Percentiles rank a stretch among this genome's conserved stretches.
These are phyloP conservation scores for Bocquillonia castaneifolia DNA, from an alignment of 441 rosid species.

Conservation along the genomic window DNA sequence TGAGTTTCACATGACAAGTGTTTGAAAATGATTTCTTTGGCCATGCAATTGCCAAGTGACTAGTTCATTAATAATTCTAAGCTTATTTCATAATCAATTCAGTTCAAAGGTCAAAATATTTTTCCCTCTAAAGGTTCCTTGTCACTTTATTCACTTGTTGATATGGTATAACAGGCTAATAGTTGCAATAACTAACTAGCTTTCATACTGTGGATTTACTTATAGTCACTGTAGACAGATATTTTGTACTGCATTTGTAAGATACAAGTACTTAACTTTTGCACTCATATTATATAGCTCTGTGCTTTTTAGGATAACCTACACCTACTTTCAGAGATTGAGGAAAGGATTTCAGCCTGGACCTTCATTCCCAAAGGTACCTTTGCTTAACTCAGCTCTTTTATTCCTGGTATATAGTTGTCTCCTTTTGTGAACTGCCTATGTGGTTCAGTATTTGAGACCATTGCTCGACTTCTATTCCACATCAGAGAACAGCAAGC, in stretches of 20 bases:
- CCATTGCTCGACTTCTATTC: constrained; percentile 9
- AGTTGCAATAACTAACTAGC: not conserved
- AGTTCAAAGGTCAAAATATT: not conserved
- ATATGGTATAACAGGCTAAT: constrained; percentile 1
- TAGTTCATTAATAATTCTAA: not conserved
- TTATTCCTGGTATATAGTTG: not conserved
- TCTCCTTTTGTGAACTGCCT: constrained; percentile 3
- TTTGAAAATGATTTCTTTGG: not conserved
- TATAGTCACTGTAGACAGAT: not conserved
- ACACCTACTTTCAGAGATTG: constrained; percentile 50
- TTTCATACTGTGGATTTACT: not conserved
- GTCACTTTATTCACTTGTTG: not conserved
- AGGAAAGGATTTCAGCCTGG: constrained; percentile 82
- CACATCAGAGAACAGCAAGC: constrained; percentile 52
- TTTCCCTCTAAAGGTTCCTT: not conserved
- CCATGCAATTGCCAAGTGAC: constrained; percentile 1
- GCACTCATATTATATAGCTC: constrained; percentile 6
- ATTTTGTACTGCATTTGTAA: not conserved
- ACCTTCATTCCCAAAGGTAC: constrained; percentile 80
- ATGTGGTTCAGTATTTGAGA: constrained; percentile 11
- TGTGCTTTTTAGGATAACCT: constrained; percentile 49
- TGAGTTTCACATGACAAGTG: not conserved
- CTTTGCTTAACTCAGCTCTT: constrained; percentile 1
- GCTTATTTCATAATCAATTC: not conserved
- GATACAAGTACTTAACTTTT: not conserved